phyloP scores from a whole-genome alignment of 2,329 filamentous ascomycete species.

The Biscogniauxia marginata region DNA sequence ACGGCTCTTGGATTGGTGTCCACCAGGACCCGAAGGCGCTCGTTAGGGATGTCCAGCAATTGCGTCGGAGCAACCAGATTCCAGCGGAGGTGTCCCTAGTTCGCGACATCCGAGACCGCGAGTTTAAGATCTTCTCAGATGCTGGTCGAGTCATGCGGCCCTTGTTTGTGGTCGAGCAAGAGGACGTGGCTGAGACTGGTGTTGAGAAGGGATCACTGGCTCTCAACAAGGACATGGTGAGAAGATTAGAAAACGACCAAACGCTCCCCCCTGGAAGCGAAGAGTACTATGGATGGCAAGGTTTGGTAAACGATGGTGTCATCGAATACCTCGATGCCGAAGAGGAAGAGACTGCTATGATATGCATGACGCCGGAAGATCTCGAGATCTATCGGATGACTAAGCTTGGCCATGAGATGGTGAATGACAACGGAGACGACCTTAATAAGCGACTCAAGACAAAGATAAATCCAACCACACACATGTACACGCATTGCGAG shows the following conservation, averaged over 20 bases:
- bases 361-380: conserved; percentile 97
- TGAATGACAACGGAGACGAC: conserved; percentile 63
- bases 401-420: conserved; percentile 62
- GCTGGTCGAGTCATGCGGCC: conserved; percentile 93
- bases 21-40: conserved; percentile 86
- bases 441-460: conserved; percentile 86
- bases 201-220: conserved; percentile 67
- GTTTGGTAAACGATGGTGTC: conserved; percentile 77
- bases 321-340: conserved; percentile 97
- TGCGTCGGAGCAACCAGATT: conserved; percentile 78
- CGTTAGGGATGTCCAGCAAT: conserved; percentile 72
- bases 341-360: conserved; percentile 98
- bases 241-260: conserved; percentile 71
- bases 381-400: conserved; percentile 73
- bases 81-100: conserved; percentile 93
- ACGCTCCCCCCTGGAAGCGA: conserved; percentile 59
- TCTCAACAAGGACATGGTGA: conserved; percentile 78
- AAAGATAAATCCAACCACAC: conserved; percentile 79
- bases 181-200: conserved; percentile 66
- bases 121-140: conserved; percentile 98
- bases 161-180: conserved; percentile 89
- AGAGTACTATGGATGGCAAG: conserved; percentile 81
- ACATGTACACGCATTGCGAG: conserved; percentile 97
- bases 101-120: conserved; percentile 91
- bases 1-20: conserved; percentile 96